These are phyloP conservation scores for Phytophthora vignae DNA, from an alignment of 352 stramenopile species.

Conservation along the genomic window DNA sequence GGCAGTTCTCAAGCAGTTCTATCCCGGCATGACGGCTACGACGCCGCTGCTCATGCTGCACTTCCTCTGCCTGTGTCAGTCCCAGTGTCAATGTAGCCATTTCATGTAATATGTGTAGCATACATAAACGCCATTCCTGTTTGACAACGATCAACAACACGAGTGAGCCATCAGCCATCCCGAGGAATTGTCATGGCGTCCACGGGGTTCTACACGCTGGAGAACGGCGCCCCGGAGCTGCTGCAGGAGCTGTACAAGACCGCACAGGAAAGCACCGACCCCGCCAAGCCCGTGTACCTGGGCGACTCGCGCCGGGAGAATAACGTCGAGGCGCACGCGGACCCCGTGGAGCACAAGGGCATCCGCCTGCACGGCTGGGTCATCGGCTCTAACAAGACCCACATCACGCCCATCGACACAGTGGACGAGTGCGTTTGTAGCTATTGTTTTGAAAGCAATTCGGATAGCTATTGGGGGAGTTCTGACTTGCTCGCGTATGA, in stretches of 20 bases:
- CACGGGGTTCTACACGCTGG: conserved; percentile 62
- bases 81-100: background rate
- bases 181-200: conserved; percentile 31
- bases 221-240: conserved; percentile 57
- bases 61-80: conserved; percentile 48
- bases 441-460: background rate
- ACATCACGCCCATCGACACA: conserved; percentile 81
- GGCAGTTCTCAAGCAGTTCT: conserved; percentile 62
- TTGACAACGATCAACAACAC: conserved; percentile 2
- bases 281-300: conserved; percentile 38
- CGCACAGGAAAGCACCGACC: background rate
- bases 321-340: conserved; percentile 46
- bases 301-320: conserved; percentile 61
- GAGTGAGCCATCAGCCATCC: background rate
- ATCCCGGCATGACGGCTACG: conserved; percentile 49
- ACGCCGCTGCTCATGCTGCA: conserved; percentile 61
- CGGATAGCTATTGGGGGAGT: background rate
- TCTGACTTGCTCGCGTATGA: background rate
- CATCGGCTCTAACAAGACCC: conserved; percentile 83
- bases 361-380: conserved; percentile 71
- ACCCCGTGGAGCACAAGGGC: conserved; percentile 75
- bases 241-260: conserved; percentile 53
- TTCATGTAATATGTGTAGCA: background rate
- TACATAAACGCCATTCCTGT: background rate
- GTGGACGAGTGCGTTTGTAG: conserved; percentile 60